Evolutionary conservation across 208 protist species (phyloP).

Genomic region (Trichomonas tenax): DNA sequence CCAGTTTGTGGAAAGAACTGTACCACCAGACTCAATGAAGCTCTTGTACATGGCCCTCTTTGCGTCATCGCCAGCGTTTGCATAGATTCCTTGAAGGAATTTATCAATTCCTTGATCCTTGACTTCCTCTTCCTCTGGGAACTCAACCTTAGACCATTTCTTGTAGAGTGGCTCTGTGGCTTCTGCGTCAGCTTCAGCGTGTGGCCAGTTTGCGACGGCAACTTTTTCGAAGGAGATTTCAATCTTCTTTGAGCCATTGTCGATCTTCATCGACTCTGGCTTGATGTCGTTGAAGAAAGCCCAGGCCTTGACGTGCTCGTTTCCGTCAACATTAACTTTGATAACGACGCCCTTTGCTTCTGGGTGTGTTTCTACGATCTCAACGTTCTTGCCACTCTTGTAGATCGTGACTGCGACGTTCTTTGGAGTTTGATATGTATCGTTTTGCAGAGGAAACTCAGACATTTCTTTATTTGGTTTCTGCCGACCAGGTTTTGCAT

Average conservation of each 20-base stretch:
- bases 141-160: not conserved
- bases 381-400: not conserved
- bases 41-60: slow-evolving; percentile 53
- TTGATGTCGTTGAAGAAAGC: not conserved
- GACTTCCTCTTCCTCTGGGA: slow-evolving; percentile 5
- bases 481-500: no score
- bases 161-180: not conserved
- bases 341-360: not conserved
- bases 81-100: slow-evolving; percentile 51
- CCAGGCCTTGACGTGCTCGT: not conserved
- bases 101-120: slow-evolving; percentile 3
- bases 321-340: not conserved
- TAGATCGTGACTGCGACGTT: not conserved
- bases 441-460: not conserved
- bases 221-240: not conserved
- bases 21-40: slow-evolving; percentile 46
- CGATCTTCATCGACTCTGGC: not conserved
- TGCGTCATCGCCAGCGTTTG: slow-evolving; percentile 42
- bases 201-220: not conserved
- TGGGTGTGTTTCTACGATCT: not conserved
- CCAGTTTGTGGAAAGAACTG: slow-evolving; percentile 57
- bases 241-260: not conserved
- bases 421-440: not conserved
- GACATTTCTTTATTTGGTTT: not conserved
- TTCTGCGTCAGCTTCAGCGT: not conserved